phyloP scores from a whole-genome alignment of 495 filamentous ascomycete species.

The Cercophora samala region DNA sequence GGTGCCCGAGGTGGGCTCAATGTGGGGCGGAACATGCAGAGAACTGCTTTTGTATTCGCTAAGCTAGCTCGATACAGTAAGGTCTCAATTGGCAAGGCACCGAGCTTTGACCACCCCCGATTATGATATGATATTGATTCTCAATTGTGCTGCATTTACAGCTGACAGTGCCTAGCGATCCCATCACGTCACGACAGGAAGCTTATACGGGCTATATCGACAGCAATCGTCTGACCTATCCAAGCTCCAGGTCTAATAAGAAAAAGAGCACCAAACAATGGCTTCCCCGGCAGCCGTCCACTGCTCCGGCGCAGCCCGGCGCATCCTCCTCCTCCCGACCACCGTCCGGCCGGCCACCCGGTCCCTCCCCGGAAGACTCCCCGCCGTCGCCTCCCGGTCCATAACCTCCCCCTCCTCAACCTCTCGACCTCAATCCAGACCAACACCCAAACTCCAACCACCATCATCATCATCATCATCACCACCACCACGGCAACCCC shows the following conservation, averaged over 20 bases:
- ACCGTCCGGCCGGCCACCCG: constrained; percentile 1
- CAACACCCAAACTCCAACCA: neutral
- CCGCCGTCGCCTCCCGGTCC: constrained; percentile 4
- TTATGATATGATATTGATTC: neutral
- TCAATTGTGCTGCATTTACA: neutral
- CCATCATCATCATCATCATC: constrained; percentile 3
- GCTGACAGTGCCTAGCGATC: neutral
- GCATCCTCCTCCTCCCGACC: constrained; percentile 13
- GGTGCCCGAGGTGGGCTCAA: neutral
- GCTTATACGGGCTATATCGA: neutral
- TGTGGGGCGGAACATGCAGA: neutral
- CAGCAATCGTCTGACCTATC: neutral
- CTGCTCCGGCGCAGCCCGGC: constrained; percentile 16
- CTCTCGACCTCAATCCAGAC: neutral
- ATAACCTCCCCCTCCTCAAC: constrained; percentile 3
- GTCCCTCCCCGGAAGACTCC: neutral
- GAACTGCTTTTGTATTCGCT: neutral
- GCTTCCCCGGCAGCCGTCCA: neutral
- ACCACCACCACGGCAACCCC: neutral
- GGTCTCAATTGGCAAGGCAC: neutral
- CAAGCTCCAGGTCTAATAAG: neutral
- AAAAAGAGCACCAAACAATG: neutral
- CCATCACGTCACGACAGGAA: neutral
- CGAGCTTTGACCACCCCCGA: neutral
- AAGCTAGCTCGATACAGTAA: constrained; percentile 11